phyloP scores from a whole-genome alignment of 2,329 filamentous ascomycete genomes.

The Atkinsonella hypoxylon region DNA sequence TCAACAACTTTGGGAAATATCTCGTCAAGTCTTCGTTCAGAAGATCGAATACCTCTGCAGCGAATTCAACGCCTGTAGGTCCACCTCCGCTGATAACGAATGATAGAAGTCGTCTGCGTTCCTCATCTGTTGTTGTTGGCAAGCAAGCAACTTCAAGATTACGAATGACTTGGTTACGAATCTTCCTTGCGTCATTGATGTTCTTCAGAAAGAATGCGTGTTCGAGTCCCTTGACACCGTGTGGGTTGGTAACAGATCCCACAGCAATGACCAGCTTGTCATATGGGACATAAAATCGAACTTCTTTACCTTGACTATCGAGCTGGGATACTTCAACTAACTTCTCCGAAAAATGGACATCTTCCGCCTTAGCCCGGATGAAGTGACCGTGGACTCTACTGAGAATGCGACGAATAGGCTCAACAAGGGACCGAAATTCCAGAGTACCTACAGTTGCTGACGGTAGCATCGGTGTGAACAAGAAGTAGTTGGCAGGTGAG shows the following conservation, averaged over 20 bases:
- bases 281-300: conserved; percentile 87
- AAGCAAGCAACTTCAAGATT: conserved; percentile 87
- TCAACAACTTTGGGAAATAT: conserved; percentile 78
- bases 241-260: conserved; percentile 84
- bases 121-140: conserved; percentile 83
- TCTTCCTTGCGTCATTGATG: conserved; percentile 80
- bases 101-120: conserved; percentile 75
- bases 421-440: conserved; percentile 80
- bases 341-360: conserved; percentile 85
- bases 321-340: conserved; percentile 74
- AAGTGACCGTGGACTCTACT: conserved; percentile 74
- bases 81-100: conserved; percentile 96
- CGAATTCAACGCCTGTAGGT: conserved; percentile 94
- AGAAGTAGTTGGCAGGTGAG: conserved; percentile 89
- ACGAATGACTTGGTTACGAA: conserved; percentile 76
- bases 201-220: conserved; percentile 93
- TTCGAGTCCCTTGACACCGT: conserved; percentile 89
- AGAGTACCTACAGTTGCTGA: conserved; percentile 94
- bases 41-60: conserved; percentile 89
- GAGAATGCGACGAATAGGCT: conserved; percentile 82
- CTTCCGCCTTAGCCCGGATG: conserved; percentile 72
- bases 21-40: conserved; percentile 84
- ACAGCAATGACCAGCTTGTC: conserved; percentile 92
- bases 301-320: conserved; percentile 58
- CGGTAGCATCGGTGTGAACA: conserved; percentile 96